Conservation (phyloP, 495 filamentous ascomycete species). For the Aspergillus sclerotiicarbonarius region DNA sequence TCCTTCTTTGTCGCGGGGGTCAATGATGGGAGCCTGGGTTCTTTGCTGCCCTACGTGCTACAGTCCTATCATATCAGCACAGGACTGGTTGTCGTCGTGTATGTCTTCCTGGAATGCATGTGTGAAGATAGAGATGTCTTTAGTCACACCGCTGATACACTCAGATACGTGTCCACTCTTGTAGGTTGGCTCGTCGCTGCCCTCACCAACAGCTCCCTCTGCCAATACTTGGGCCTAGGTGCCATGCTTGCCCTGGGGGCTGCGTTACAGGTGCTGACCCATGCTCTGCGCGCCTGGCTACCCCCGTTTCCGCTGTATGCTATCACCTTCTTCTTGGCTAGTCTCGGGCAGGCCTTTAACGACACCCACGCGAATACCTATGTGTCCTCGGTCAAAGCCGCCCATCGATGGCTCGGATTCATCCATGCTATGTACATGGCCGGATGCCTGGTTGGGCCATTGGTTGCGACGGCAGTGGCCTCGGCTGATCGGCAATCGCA, state of each 20-base stretch:
- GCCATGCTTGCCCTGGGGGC: conserved; percentile 26
- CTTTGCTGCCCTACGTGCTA: conserved; percentile 54
- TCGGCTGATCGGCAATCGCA: conserved; percentile 19
- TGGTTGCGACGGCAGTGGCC: conserved; percentile 29
- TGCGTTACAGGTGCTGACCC: conserved; percentile 26
- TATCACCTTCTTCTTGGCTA: conserved; percentile 31
- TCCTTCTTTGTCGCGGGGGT: conserved; percentile 32
- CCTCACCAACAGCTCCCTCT: conserved; percentile 27
- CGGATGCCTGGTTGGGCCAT: conserved; percentile 31
- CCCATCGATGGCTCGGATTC: conserved; percentile 34
- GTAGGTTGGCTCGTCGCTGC: conserved; percentile 33
- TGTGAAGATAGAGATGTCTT: background rate
- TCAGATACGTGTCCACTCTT: conserved; percentile 31
- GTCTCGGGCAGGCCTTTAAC: conserved; percentile 34
- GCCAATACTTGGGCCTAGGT: conserved; percentile 29
- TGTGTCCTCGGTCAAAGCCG: conserved; percentile 22
- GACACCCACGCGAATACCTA: conserved; percentile 38
- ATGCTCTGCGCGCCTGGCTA: conserved; percentile 27
- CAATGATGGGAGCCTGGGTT: conserved; percentile 52
- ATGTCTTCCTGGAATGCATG: background rate
- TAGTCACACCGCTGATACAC: background rate
- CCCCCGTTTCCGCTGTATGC: conserved; percentile 30
- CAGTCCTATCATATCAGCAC: conserved; percentile 47
- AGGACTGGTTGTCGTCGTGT: conserved; percentile 22
- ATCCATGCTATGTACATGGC: conserved; percentile 40